A percentile compares a stretch with the other conserved stretches of the same genome.
phyloP scores from a whole-genome alignment of 768 basidiomycete species.

The Lactarius tabidus region DNA sequence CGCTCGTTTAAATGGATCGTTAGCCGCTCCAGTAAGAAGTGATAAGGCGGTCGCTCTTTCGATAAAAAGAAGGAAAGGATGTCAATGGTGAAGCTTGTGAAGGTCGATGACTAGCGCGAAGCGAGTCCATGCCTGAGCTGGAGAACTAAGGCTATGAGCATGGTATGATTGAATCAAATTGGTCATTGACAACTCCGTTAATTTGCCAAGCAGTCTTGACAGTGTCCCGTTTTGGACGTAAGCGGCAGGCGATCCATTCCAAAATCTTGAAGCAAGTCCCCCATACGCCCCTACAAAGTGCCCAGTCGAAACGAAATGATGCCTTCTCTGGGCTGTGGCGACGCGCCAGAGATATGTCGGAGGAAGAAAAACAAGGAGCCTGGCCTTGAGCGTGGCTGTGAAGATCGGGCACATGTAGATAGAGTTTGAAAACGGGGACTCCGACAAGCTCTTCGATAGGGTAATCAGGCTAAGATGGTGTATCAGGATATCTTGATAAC shows the following conservation, averaged over 20 bases:
- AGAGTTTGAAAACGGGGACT: slow-evolving; percentile 15
- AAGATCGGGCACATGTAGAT: slow-evolving; percentile 3
- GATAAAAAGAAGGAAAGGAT: not conserved
- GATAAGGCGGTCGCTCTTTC: not conserved
- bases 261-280: not conserved
- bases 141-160: not conserved
- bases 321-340: not conserved
- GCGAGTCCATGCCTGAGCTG: not conserved
- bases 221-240: not conserved
- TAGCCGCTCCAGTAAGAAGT: not conserved
- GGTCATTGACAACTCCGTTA: not conserved
- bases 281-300: not conserved
- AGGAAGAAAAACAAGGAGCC: slow-evolving; percentile 7
- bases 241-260: not conserved
- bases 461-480: not conserved
- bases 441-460: slow-evolving; percentile 9
- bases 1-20: not conserved
- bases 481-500: slow-evolving; percentile 8
- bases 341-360: slow-evolving; percentile 2
- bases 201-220: not conserved
- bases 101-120: not conserved
- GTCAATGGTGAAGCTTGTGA: not conserved
- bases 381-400: not conserved
- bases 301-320: not conserved
- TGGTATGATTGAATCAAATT: not conserved